Percentiles rank a stretch among this genome's conserved stretches.
Evolutionary conservation across 352 stramenopile genomes (phyloP).

Genomic region (Phytopythium helicoides): DNA sequence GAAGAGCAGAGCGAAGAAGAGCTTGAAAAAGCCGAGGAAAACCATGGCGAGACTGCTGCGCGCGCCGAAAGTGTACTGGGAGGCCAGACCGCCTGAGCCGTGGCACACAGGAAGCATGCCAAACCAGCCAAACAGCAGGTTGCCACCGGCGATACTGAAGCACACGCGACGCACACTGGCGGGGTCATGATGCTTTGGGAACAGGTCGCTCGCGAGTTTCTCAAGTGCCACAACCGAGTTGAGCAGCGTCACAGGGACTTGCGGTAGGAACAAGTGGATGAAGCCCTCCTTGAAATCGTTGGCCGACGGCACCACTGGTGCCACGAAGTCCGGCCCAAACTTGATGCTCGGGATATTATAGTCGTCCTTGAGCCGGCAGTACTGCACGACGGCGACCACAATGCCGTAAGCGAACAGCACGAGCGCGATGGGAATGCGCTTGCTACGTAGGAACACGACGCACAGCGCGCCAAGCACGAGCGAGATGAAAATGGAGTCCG

Average conservation of each 20-base stretch:
- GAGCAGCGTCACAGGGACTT: slow-evolving; percentile 90
- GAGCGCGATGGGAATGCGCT: slow-evolving; percentile 58
- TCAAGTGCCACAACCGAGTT: slow-evolving; percentile 93
- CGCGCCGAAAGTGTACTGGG: slow-evolving; percentile 91
- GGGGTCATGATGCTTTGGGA: slow-evolving; percentile 72
- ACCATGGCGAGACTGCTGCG: slow-evolving; percentile 89
- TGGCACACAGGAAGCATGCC: slow-evolving; percentile 93
- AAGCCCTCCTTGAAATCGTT: slow-evolving; percentile 74
- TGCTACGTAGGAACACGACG: slow-evolving; percentile 62
- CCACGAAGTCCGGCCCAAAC: slow-evolving; percentile 57
- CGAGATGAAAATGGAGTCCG: slow-evolving; percentile 67
- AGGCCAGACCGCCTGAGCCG: slow-evolving; percentile 89
- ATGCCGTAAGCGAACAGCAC: slow-evolving; percentile 77
- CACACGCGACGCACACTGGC: slow-evolving; percentile 63
- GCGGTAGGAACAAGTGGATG: slow-evolving; percentile 85
- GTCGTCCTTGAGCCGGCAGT: slow-evolving; percentile 36
- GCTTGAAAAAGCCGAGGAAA: slow-evolving; percentile 87
- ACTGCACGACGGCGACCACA: slow-evolving; percentile 56
- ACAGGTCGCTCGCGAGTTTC: slow-evolving; percentile 85
- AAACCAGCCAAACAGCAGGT: slow-evolving; percentile 88
- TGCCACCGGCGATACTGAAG: slow-evolving; percentile 68
- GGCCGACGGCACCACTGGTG: slow-evolving; percentile 47
- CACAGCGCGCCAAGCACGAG: slow-evolving; percentile 70
- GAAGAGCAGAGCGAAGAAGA: slow-evolving; percentile 89
- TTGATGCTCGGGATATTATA: slow-evolving; percentile 52